These are phyloP conservation scores for Colletotrichum coccodes DNA, from an alignment of 2,329 filamentous ascomycete species.

Conservation along the genomic window DNA sequence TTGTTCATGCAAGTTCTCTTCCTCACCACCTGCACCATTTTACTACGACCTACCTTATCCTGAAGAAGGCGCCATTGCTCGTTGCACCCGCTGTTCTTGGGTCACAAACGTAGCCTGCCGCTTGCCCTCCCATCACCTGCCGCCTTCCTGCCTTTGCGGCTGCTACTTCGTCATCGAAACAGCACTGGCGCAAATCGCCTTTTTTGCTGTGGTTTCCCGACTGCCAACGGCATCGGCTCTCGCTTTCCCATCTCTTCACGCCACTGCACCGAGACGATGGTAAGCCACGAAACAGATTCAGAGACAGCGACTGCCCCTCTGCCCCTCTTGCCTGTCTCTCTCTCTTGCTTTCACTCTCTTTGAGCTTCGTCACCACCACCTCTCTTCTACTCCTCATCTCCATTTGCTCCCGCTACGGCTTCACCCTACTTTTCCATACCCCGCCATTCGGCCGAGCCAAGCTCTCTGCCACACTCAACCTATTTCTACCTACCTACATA, in stretches of 20 bases:
- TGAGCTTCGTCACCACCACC: slow-evolving; percentile 1
- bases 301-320: slow-evolving; percentile 2
- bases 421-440: slow-evolving; percentile 9
- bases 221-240: slow-evolving; percentile 14
- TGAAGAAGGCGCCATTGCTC: slow-evolving; percentile 19
- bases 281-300: slow-evolving; percentile 11
- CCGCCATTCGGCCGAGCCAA: slow-evolving; percentile 25
- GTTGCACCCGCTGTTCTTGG: slow-evolving; percentile 21
- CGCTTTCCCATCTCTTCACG: slow-evolving; percentile 10
- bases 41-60: slow-evolving; percentile 1
- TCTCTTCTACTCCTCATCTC: background rate
- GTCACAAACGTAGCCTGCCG: slow-evolving; percentile 23
- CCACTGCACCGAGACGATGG: slow-evolving; percentile 27
- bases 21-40: slow-evolving; percentile 11
- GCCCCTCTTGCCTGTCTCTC: slow-evolving; percentile 2
- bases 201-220: slow-evolving; percentile 20
- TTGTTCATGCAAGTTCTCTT: slow-evolving; percentile 33
- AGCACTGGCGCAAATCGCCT: slow-evolving; percentile 29
- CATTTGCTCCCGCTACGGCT: background rate
- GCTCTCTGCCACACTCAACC: background rate
- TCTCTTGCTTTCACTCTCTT: slow-evolving; percentile 3
- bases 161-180: slow-evolving; percentile 27
- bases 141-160: slow-evolving; percentile 25
- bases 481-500: background rate
- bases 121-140: slow-evolving; percentile 6